These are phyloP conservation scores for Musa troglodytarum DNA, from an alignment of 176 grass and related monocot species.

Conservation along the genomic window DNA sequence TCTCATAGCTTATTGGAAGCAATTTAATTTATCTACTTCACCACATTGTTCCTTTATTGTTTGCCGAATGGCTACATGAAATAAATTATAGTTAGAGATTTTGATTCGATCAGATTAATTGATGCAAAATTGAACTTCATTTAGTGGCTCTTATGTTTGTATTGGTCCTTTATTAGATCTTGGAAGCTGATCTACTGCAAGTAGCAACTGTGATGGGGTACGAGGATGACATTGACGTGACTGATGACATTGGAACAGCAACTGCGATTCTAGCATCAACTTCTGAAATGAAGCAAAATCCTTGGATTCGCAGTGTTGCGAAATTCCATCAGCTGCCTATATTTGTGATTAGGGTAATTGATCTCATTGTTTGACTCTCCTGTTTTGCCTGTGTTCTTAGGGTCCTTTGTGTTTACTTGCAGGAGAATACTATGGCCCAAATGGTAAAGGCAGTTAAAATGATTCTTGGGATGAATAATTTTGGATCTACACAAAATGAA, in stretches of 20 bases:
- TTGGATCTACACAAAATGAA: constrained; percentile 23
- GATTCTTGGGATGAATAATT: constrained; percentile 61
- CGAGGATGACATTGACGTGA: constrained; percentile 71
- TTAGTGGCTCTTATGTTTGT: not conserved
- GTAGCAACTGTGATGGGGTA: constrained; percentile 89
- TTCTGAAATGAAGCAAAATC: constrained; percentile 79
- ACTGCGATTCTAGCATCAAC: constrained; percentile 83
- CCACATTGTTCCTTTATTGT: too few species aligned
- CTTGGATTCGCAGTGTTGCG: constrained; percentile 74
- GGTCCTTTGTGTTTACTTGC: constrained; percentile 3
- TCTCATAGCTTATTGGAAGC: not conserved
- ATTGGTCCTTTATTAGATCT: constrained; percentile 45
- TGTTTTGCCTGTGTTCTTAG: constrained; percentile 2
- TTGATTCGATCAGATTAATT: not conserved
- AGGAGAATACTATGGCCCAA: constrained; percentile 90
- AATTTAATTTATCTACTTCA: too few species aligned
- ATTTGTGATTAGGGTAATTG: constrained; percentile 85
- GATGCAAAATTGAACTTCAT: not conserved
- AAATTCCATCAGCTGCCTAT: constrained; percentile 72
- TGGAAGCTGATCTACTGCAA: constrained; percentile 77
- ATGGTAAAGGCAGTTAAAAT: constrained; percentile 96
- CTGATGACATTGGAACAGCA: constrained; percentile 74
- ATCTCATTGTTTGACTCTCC: constrained; percentile 12
- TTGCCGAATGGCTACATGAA: too few species aligned
- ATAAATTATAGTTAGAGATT: too few species aligned